These are phyloP conservation scores for Cucumis melo DNA, from an alignment of 306 rosid species.

Conservation along the genomic window DNA sequence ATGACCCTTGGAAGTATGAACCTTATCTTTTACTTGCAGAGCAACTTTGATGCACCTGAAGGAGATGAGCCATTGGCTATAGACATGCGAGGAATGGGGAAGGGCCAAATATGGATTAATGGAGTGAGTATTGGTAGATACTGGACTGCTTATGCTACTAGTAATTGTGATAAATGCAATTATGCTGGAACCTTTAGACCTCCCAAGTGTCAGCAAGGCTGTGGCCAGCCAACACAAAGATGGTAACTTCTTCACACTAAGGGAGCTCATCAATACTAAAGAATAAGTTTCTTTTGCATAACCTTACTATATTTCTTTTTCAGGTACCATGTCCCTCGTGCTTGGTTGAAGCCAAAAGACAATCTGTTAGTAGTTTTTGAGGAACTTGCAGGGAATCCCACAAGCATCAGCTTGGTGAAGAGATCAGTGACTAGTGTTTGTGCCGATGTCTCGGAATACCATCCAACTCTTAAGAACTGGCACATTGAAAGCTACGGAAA, in stretches of 20 bases:
- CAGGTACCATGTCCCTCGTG: constrained; percentile 96
- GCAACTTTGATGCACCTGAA: constrained; percentile 64
- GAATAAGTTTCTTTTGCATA: neutral
- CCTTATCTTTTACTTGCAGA: constrained; percentile 32
- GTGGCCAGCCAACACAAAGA: constrained; percentile 87
- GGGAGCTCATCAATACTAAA: neutral
- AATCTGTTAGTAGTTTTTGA: constrained; percentile 81
- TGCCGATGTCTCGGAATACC: constrained; percentile 83
- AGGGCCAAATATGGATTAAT: constrained; percentile 98
- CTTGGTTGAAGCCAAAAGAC: constrained; percentile 79
- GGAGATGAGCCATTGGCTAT: constrained; percentile 88
- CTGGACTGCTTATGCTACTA: constrained; percentile 78
- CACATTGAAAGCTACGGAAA: constrained; percentile 80
- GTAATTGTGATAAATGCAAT: constrained; percentile 60
- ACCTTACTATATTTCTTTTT: constrained; percentile 12
- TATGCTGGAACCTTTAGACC: constrained; percentile 73
- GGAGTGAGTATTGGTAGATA: constrained; percentile 89
- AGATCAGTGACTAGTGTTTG: constrained; percentile 76
- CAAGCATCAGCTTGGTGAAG: constrained; percentile 64
- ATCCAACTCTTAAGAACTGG: constrained; percentile 87
- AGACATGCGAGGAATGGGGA: constrained; percentile 96
- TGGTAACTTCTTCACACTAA: constrained; percentile 34
- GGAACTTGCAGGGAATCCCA: constrained; percentile 94
- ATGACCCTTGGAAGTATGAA: neutral
- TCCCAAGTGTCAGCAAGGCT: constrained; percentile 75